Conservation (phyloP, 495 filamentous ascomycete species). For the Penicillium odoratum region DNA sequence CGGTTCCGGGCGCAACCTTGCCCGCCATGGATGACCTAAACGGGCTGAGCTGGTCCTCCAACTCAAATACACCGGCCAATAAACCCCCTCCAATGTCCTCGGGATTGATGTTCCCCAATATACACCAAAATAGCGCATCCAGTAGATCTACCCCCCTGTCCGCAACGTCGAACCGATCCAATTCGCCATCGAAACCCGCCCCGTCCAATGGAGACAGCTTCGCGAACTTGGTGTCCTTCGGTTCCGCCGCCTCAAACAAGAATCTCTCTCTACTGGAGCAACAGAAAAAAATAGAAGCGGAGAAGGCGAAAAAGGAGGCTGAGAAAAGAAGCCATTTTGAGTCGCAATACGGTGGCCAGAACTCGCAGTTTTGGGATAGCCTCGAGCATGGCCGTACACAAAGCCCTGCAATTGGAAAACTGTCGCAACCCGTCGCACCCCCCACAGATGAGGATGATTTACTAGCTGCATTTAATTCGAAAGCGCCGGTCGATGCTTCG, state of each 20-base stretch:
- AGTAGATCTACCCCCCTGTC: slow-evolving; percentile 70
- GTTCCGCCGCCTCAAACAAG: slow-evolving; percentile 59
- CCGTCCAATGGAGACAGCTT: slow-evolving; percentile 81
- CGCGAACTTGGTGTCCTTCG: slow-evolving; percentile 79
- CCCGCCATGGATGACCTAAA: slow-evolving; percentile 58
- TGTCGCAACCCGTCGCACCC: slow-evolving; percentile 48
- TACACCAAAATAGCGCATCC: slow-evolving; percentile 58
- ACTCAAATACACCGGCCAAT: slow-evolving; percentile 31
- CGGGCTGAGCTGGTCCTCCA: slow-evolving; percentile 56
- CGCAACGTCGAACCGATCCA: slow-evolving; percentile 50
- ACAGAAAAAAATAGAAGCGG: slow-evolving; percentile 76
- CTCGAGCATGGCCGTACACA: slow-evolving; percentile 51
- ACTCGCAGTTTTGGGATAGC: slow-evolving; percentile 71
- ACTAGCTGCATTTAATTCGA: slow-evolving; percentile 61
- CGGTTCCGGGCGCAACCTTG: slow-evolving; percentile 9
- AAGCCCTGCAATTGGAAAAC: slow-evolving; percentile 38
- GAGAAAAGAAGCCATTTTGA: slow-evolving; percentile 69
- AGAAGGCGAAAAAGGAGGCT: slow-evolving; percentile 72
- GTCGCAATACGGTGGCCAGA: slow-evolving; percentile 66
- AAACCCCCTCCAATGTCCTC: slow-evolving; percentile 55
- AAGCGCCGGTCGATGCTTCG: slow-evolving; percentile 60
- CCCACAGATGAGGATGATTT: slow-evolving; percentile 56
- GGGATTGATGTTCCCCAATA: slow-evolving; percentile 56
- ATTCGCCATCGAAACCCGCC: slow-evolving; percentile 52
- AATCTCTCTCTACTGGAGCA: slow-evolving; percentile 81